A percentile compares a stretch with the other conserved stretches of the same genome.
These are phyloP conservation scores for Antitrichia curtipendula DNA, from an alignment of 225 moss, liverwort and hornwort genomes.

Conservation along the genomic window DNA sequence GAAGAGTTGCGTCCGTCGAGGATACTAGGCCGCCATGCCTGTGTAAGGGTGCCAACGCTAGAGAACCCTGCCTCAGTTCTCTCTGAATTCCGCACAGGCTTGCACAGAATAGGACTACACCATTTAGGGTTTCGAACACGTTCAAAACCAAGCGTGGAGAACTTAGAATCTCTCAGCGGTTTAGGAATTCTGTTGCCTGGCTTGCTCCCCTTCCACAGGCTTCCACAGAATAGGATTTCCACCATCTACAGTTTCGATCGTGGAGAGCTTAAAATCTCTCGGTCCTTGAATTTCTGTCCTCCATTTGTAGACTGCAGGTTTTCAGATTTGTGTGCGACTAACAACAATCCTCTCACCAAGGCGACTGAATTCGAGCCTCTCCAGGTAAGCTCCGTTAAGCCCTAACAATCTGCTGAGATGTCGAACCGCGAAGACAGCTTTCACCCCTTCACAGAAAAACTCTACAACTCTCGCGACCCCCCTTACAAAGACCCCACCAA, in stretches of 20 bases:
- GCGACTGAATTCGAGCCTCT: not conserved
- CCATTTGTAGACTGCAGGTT: not conserved
- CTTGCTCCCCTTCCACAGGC: not conserved
- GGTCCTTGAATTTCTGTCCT: not conserved
- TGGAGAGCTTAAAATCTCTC: not conserved
- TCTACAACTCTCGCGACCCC: not conserved
- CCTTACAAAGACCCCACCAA: not conserved
- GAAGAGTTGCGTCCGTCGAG: not conserved
- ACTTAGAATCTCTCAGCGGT: not conserved
- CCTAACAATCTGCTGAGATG: not conserved
- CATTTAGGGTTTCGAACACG: not conserved
- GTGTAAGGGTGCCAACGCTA: not conserved
- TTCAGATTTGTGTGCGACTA: no score
- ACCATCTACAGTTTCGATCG: not conserved
- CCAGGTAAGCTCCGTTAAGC: not conserved
- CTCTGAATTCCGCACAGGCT: not conserved
- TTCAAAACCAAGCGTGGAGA: not conserved
- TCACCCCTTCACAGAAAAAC: conserved; percentile 7
- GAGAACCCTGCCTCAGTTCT: not conserved
- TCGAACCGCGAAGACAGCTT: conserved; percentile 3
- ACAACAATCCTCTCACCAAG: no score
- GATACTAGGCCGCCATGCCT: not conserved
- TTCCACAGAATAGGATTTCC: not conserved
- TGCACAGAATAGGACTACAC: not conserved
- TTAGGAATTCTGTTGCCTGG: not conserved